These are phyloP conservation scores for Aspergillus sclerotioniger DNA, from an alignment of 495 filamentous ascomycete species.

Conservation along the genomic window DNA sequence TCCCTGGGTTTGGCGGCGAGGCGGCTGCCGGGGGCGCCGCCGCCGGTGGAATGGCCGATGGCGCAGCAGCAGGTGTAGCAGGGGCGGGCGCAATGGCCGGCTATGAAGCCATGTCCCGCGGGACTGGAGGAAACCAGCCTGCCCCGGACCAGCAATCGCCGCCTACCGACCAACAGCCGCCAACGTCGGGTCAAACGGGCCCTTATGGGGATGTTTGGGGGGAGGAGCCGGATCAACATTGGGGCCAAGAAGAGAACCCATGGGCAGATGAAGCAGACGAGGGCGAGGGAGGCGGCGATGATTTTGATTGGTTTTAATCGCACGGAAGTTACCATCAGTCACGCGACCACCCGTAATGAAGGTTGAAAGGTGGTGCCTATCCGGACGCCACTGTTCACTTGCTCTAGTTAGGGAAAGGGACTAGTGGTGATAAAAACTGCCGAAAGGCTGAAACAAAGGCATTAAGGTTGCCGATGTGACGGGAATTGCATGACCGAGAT, in stretches of 20 bases:
- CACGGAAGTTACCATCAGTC: neutral
- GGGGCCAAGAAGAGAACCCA: constrained; percentile 37
- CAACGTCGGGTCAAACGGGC: constrained; percentile 14
- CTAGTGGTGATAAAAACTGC: too few species aligned
- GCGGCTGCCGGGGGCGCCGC: constrained; percentile 45
- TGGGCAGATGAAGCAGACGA: constrained; percentile 27
- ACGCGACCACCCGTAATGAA: too few species aligned
- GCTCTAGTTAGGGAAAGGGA: too few species aligned
- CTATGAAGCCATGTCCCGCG: constrained; percentile 63
- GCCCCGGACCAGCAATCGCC: constrained; percentile 24
- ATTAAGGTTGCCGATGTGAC: too few species aligned
- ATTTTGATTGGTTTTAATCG: constrained; percentile 35
- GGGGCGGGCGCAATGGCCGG: constrained; percentile 61
- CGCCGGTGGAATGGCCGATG: constrained; percentile 41
- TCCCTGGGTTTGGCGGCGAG: constrained; percentile 53
- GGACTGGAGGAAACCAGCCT: constrained; percentile 23
- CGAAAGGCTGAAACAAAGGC: too few species aligned
- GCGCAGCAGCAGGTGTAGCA: constrained; percentile 40
- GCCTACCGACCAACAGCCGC: constrained; percentile 17
- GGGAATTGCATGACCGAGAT: too few species aligned
- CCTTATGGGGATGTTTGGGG: constrained; percentile 32
- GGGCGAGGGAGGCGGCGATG: constrained; percentile 37
- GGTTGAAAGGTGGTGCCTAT: too few species aligned
- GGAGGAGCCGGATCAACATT: constrained; percentile 35
- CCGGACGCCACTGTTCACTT: too few species aligned